Conservation (phyloP, 2,329 filamentous ascomycete genomes). For the Cytospora piceicola region DNA sequence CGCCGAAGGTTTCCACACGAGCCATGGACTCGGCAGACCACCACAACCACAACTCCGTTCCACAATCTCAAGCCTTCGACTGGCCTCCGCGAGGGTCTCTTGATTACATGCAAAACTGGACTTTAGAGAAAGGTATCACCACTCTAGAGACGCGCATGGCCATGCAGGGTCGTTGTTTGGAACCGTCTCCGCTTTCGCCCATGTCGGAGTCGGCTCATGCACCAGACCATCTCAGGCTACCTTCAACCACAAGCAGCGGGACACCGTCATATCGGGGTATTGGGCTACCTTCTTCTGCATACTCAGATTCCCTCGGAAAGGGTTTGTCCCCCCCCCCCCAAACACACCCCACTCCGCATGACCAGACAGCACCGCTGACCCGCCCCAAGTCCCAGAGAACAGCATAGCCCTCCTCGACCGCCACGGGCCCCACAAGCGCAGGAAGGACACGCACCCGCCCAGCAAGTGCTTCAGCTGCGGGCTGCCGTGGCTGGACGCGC, state of each 20-base stretch:
- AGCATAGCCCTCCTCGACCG: background rate
- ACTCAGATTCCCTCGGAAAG: background rate
- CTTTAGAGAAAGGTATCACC: conserved; percentile 11
- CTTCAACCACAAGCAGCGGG: background rate
- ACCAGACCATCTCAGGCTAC: background rate
- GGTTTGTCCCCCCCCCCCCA: background rate
- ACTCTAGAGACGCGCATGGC: conserved; percentile 9
- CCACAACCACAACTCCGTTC: background rate
- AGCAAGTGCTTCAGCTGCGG: conserved; percentile 26
- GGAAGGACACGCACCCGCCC: background rate
- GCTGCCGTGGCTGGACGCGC: conserved; percentile 3
- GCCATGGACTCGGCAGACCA: background rate
- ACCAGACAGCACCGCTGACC: background rate
- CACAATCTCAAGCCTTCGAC: background rate
- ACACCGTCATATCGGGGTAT: background rate
- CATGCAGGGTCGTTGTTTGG: conserved; percentile 10
- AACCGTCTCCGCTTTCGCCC: conserved; percentile 11
- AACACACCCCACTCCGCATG: background rate
- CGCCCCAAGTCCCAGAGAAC: background rate
- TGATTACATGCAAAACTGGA: conserved; percentile 15
- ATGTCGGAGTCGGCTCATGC: background rate
- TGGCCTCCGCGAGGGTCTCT: conserved; percentile 5
- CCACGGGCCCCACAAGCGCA: background rate
- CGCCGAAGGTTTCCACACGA: background rate
- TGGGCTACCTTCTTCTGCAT: background rate